Base-by-base conservation (phyloP, 2,329 filamentous ascomycete species). In the Domatiomyces globalis region DNA sequence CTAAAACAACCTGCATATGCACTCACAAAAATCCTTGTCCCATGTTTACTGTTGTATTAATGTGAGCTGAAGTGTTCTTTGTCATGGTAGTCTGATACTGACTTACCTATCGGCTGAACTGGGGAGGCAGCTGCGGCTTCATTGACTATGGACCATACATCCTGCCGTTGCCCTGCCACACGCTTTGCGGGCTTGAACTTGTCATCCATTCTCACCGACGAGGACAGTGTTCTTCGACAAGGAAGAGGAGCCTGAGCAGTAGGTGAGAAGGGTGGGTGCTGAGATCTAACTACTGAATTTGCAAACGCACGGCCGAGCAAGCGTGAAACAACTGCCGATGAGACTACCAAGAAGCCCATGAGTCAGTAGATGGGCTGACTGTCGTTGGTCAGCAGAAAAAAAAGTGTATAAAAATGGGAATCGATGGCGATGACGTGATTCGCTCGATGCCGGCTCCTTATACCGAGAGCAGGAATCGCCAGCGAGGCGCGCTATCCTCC, bases 41-140 rank as follows among this genome's bases (percentile, higher is more conserved):
- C 79, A 83, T 82, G 66, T 83, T 83, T 55, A 62, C 58, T 47
- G 43, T 22, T 18, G 43, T 20, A 45, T 19, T 19, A 45, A 25
- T 46, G 8, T 47, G 19, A 27, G 18, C 4, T 12, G 22, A 9
- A 2, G 8, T n/a, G n/a, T 45, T 12, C 1, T 27, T n/a, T 5
- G 15, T 3, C 22, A 10, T 45, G 18, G 43, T 3, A 27, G 10
- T 2, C 3, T 48, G 46, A 9, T 19, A 9, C 4, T 12, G 2
- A 48, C 46, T 25, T 18, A 82, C 77, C 43, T 54, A 83, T 80
- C 48, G 80, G 80, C 65, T 81, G 76, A 43, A 81, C 73, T 1
- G 78, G 77, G 18, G 78, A 81, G 45, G 76, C 76, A 10, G 78
- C 76, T 4, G 80, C 80, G 2, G 80, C 80, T 65, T 83, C 80